Base-by-base conservation (phyloP, 1,284 basidiomycete genomes). In the Leccinum angustisporum region DNA sequence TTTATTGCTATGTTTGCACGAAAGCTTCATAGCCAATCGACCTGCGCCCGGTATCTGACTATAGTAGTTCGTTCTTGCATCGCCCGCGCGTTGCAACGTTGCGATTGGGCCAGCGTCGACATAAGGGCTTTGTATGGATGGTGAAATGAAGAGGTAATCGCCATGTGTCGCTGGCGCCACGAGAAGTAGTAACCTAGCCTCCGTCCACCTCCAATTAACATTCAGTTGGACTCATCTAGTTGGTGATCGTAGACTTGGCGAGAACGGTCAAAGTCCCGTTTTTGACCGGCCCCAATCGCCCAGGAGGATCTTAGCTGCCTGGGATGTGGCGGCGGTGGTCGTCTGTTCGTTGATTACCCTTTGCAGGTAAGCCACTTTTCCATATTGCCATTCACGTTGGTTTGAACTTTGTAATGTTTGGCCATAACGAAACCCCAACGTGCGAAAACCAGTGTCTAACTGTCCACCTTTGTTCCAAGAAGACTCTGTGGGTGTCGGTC, bases 291-390 rank as follows among this genome's bases (percentile, higher is more conserved):
- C 33, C 53, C 3, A 52, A 36, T 30, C 33, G 11, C 14, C 33
- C 33, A 36, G 52, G 30, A 25, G 18, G 33, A 34, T 21, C 31
- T 54, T 10, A 34, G 4, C 51, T 16, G 16, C 31, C n/a, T 33
- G 10, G 27, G 0, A 21, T 55, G 21, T 9, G 51, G 6, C 53
- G 51, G 13, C 21, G 33, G 33, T 48, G 64, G 31, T 56, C 8
- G 54, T 62, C n/a, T 21, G 64, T 52, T 38, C 40, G 52, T 54
- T 30, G 33, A 51, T 55, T 68, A 21, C 57, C 38, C 33, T 67
- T 64, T 61, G 58, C 58, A 40, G 51, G 57, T 38, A 64, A 51
- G 48, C n/a, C 34, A n/a, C 50, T 38, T 48, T 58, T 7, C 34
- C 21, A 25, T 21, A 43, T 50, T 31, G 6, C 38, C 40, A 25